Evolutionary conservation across 192 early-diverging fungal genomes (phyloP).

Genomic region (Rhizophagus sp.): DNA sequence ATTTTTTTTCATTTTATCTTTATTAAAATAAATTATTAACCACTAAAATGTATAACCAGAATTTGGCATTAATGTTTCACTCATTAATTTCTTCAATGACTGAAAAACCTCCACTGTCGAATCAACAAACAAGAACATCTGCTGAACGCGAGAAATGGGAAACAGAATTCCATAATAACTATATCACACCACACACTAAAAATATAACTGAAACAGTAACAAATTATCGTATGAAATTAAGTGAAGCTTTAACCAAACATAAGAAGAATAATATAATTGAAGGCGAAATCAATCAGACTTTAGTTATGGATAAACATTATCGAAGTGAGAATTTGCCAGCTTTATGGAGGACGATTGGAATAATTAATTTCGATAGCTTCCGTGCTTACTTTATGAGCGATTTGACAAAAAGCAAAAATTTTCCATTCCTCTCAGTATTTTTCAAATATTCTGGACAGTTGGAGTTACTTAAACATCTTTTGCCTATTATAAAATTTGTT

Average conservation of each 20-base stretch:
- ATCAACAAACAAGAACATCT: not conserved
- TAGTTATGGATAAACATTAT: not conserved
- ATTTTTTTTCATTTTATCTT: too few species aligned
- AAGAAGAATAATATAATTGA: not conserved
- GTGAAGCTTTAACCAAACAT: not conserved
- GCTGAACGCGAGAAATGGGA: constrained; percentile 17
- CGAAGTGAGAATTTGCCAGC: not conserved
- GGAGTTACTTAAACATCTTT: not conserved
- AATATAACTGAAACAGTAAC: constrained; percentile 1
- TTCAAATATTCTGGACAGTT: constrained; percentile 1
- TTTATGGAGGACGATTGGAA: constrained; percentile 25
- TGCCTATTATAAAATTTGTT: not conserved
- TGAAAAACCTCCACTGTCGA: not conserved
- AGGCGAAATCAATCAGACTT: constrained; percentile 3
- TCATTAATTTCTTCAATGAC: not conserved
- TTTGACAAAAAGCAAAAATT: not conserved
- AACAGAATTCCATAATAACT: constrained; percentile 9
- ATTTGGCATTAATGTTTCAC: constrained; percentile 24
- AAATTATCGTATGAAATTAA: not conserved
- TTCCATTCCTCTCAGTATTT: constrained; percentile 1
- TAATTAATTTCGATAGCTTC: constrained; percentile 2
- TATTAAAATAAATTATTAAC: too few species aligned
- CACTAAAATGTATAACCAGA: too few species aligned
- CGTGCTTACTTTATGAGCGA: constrained; percentile 2
- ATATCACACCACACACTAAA: constrained; percentile 10